Evolutionary conservation across 257 asterid species (phyloP), one percentile per base, ranked within the genome.

Genomic region (Parsonsia alboflavescens): DNA sequence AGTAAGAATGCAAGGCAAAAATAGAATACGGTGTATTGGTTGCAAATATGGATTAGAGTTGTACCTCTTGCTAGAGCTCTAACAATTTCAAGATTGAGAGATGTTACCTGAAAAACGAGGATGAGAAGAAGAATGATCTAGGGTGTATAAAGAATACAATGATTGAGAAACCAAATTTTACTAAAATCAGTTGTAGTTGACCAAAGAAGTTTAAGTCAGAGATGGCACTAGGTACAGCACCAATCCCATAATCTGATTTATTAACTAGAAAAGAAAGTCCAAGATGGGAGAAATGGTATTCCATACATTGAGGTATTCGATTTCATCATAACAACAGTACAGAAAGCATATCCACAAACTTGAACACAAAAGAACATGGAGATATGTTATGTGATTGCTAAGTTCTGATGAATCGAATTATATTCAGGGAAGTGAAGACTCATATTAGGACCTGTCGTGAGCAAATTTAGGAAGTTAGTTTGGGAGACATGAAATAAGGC

Each of bases 21-120:
- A n/a, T 52, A 53, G 33, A 24, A 21, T 49, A n/a, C 39, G 69
- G 21, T 45, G 44, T 64, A n/a, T 68, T 33, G 22, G 42, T 21
- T 69, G 36, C 54, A 39, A 62, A 68, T 22, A 77, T 59, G 63
- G n/a, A 41, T 49, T 42, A 64, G 59, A 71, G 73, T 2, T 21
- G 57, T 82, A 94, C 98, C 97, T 88, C 88, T 94, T 68, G 97
- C 98, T 71, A 92, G 97, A 49, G 91, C 91, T 84, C 96, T 85
- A 78, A 93, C 97, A 63, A 93, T 88, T 85, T 91, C 97, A 79
- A 85, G 96, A 84, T 91, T 93, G 77, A 93, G 97, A 67, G 91
- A 85, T 28, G 97, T 92, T 73, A 94, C 99, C 99, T 94, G 91
- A 73, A 83, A 78, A 46, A 75, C 62, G 52, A 79, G 67, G 42